phyloP scores from a whole-genome alignment of 2,329 filamentous ascomycete genomes.

The Furcasterigmium furcatum region DNA sequence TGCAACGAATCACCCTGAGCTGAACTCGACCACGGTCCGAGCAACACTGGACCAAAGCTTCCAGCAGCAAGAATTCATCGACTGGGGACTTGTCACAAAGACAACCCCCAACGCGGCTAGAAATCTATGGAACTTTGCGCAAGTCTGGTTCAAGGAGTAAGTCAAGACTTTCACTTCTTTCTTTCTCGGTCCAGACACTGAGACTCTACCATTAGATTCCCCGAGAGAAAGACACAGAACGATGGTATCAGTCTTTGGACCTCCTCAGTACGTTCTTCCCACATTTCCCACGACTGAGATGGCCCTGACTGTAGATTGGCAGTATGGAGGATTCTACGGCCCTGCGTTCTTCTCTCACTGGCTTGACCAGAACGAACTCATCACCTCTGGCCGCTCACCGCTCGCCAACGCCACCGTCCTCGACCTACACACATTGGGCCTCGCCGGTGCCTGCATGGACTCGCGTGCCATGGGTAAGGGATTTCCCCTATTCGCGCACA shows the following conservation, averaged over 20 bases:
- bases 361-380: constrained; percentile 7
- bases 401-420: constrained; percentile 11
- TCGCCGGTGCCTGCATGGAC: background rate
- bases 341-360: constrained; percentile 5
- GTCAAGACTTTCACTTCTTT: too few relatives aligned
- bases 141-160: constrained; percentile 52
- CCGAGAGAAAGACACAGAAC: constrained; percentile 51
- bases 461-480: constrained; percentile 24
- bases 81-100: too few relatives aligned
- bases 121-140: constrained; percentile 17
- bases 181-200: too few relatives aligned
- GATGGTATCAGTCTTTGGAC: constrained; percentile 50
- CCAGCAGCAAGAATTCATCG: too few relatives aligned
- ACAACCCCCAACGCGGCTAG: constrained; percentile 17
- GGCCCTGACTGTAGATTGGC: background rate
- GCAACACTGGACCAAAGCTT: constrained; percentile 28
- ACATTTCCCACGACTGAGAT: background rate
- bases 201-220: constrained; percentile 39
- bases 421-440: constrained; percentile 18
- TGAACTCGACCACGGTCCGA: constrained; percentile 46
- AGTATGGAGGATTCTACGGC: constrained; percentile 9
- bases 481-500: constrained; percentile 20
- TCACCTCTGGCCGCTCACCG: background rate
- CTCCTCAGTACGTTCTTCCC: constrained; percentile 1
- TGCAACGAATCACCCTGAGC: constrained; percentile 21